Conservation (phyloP, 2,329 filamentous ascomycete species). For the Beauveria asiatica region DNA sequence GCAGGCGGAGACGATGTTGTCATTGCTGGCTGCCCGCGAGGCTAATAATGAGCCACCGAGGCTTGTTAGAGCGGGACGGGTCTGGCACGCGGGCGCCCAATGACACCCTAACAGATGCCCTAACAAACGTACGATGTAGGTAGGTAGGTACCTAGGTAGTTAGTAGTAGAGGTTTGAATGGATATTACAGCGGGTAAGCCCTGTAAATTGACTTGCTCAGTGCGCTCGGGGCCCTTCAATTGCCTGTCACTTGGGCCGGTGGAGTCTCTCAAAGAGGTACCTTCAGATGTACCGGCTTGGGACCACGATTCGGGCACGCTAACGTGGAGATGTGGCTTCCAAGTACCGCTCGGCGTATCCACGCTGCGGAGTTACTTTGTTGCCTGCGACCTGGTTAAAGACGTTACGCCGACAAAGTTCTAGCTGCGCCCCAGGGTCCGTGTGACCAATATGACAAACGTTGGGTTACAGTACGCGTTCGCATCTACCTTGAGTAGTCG, state of each 20-base stretch:
- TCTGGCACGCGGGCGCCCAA: constrained; percentile 2
- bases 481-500: not conserved
- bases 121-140: too few relatives aligned
- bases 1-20: constrained; percentile 14
- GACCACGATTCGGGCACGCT: not conserved
- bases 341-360: not conserved
- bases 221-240: too few relatives aligned
- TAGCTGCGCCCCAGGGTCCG: not conserved
- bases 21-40: constrained; percentile 7
- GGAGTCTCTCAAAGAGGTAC: not conserved
- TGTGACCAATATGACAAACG: not conserved
- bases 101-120: too few relatives aligned
- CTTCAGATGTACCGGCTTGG: not conserved
- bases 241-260: not conserved
- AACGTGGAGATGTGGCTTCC: not conserved
- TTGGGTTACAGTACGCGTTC: not conserved
- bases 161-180: not conserved
- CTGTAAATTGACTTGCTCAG: not conserved
- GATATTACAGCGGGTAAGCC: not conserved
- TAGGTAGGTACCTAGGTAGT: too few relatives aligned
- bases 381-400: not conserved
- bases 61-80: not conserved
- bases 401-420: not conserved
- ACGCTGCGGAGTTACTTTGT: not conserved
- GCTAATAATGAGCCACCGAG: not conserved